Evolutionary conservation across 2,329 filamentous ascomycete species (phyloP).

Genomic region (Pseudocercospora ulei): DNA sequence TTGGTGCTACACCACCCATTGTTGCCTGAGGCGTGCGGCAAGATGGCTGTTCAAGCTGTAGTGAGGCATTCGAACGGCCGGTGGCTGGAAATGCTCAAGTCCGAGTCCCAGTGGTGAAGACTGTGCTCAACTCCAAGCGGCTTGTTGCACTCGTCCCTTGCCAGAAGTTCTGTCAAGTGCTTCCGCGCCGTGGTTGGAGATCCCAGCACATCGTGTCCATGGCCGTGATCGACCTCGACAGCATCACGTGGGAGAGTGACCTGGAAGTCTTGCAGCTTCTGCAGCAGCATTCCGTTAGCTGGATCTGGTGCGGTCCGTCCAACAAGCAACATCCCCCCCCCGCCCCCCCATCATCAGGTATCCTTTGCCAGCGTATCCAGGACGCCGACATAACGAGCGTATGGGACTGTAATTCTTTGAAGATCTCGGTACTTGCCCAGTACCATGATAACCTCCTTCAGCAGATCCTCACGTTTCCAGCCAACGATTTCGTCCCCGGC

Average conservation of each 20-base stretch:
- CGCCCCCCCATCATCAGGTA: too few species aligned
- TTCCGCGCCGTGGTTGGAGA: slow-evolving; percentile 21
- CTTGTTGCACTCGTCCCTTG: slow-evolving; percentile 21
- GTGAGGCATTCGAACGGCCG: too few species aligned
- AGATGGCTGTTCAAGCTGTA: too few species aligned
- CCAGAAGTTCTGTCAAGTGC: slow-evolving; percentile 18
- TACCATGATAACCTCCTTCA: slow-evolving; percentile 86
- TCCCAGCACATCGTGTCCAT: slow-evolving; percentile 20
- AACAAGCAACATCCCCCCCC: slow-evolving; percentile 20
- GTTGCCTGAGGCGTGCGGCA: too few species aligned
- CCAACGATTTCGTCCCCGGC: slow-evolving; percentile 69
- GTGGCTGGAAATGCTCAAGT: slow-evolving; percentile 19
- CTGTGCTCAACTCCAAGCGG: slow-evolving; percentile 18
- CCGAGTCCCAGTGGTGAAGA: slow-evolving; percentile 23
- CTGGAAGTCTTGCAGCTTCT: slow-evolving; percentile 19
- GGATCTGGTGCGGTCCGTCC: slow-evolving; percentile 13
- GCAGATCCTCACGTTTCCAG: slow-evolving; percentile 75
- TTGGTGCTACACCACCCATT: too few species aligned
- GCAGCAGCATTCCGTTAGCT: slow-evolving; percentile 14
- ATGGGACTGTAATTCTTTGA: slow-evolving; percentile 81
- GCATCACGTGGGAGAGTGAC: slow-evolving; percentile 18
- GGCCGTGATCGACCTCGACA: slow-evolving; percentile 16
- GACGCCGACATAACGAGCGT: slow-evolving; percentile 8
- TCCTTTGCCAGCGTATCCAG: slow-evolving; percentile 1
- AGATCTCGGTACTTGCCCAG: slow-evolving; percentile 96